Evolutionary conservation across 768 basidiomycete genomes (phyloP).

Genomic region (Boletus coccyginus): DNA sequence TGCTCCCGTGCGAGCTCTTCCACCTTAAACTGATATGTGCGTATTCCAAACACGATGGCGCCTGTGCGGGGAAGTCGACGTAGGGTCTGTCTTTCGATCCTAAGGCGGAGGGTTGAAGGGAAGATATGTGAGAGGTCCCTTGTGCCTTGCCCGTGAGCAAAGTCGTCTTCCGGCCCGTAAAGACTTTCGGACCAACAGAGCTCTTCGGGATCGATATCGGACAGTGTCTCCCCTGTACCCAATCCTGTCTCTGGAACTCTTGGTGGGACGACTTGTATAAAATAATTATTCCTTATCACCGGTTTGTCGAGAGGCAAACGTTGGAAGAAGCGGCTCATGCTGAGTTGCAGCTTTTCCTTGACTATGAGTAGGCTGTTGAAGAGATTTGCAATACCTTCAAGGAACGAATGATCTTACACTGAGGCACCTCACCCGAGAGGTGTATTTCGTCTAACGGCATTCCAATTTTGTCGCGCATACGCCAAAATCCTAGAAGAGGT

Average conservation of each 20-base stretch:
- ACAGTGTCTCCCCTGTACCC: slow-evolving; percentile 11
- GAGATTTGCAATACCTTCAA: background rate
- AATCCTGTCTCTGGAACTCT: background rate
- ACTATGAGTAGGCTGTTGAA: slow-evolving; percentile 38
- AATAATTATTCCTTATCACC: slow-evolving; percentile 71
- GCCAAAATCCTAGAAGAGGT: slow-evolving; percentile 60
- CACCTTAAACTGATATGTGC: slow-evolving; percentile 61
- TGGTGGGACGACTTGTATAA: slow-evolving; percentile 38
- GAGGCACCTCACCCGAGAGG: slow-evolving; percentile 59
- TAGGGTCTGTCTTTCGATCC: slow-evolving; percentile 70
- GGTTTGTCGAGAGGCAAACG: slow-evolving; percentile 67
- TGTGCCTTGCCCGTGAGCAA: slow-evolving; percentile 22
- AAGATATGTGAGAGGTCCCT: slow-evolving; percentile 16
- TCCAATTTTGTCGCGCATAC: slow-evolving; percentile 78
- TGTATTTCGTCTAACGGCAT: slow-evolving; percentile 73
- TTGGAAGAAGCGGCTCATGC: slow-evolving; percentile 71
- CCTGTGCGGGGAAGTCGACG: slow-evolving; percentile 63
- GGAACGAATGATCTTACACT: slow-evolving; percentile 46
- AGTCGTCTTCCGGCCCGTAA: slow-evolving; percentile 54
- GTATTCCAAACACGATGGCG: slow-evolving; percentile 68
- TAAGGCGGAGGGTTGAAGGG: slow-evolving; percentile 49
- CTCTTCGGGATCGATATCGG: slow-evolving; percentile 58
- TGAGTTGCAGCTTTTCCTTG: slow-evolving; percentile 57
- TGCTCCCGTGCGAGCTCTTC: slow-evolving; percentile 51
- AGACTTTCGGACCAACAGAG: slow-evolving; percentile 60